Conservation (phyloP, 1,284 basidiomycete species). For the Ceratobasidium sp. region DNA sequence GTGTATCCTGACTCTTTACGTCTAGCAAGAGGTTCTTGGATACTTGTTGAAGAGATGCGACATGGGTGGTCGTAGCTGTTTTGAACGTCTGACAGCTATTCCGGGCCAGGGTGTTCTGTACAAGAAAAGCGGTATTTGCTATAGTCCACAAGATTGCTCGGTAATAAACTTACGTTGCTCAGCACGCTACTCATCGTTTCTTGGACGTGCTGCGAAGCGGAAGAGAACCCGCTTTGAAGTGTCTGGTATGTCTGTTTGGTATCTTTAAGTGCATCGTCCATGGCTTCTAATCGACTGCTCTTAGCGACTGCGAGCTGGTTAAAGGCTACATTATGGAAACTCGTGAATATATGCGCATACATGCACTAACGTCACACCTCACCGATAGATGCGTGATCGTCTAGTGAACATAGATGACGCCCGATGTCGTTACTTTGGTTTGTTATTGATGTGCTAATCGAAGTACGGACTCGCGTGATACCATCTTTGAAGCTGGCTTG, state of each 20-base stretch:
- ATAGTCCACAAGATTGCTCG: not conserved
- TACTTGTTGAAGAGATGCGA: conserved; percentile 60
- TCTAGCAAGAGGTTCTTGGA: conserved; percentile 62
- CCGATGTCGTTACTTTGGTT: conserved; percentile 63
- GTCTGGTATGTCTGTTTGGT: conserved; percentile 56
- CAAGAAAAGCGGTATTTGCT: conserved; percentile 7
- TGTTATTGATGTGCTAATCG: conserved; percentile 58
- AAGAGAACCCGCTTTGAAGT: conserved; percentile 46
- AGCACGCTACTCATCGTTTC: conserved; percentile 55
- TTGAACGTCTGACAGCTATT: conserved; percentile 36
- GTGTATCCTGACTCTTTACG: conserved; percentile 65
- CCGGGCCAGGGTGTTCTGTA: conserved; percentile 6
- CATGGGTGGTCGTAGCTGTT: conserved; percentile 46
- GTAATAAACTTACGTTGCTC: conserved; percentile 57
- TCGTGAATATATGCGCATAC: conserved; percentile 9
- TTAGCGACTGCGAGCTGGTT: conserved; percentile 69
- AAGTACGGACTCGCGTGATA: conserved; percentile 57
- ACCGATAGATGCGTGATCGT: conserved; percentile 59
- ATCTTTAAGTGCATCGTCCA: conserved; percentile 56
- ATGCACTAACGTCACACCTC: conserved; percentile 42
- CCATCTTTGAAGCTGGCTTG: conserved; percentile 48
- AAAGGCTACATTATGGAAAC: conserved; percentile 58
- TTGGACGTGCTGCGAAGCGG: conserved; percentile 60
- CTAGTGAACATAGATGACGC: conserved; percentile 57
- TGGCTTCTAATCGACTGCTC: conserved; percentile 64